These are phyloP conservation scores for Leptomonas pyrrhocoris DNA, from an alignment of 208 protist genomes.

Conservation along the genomic window DNA sequence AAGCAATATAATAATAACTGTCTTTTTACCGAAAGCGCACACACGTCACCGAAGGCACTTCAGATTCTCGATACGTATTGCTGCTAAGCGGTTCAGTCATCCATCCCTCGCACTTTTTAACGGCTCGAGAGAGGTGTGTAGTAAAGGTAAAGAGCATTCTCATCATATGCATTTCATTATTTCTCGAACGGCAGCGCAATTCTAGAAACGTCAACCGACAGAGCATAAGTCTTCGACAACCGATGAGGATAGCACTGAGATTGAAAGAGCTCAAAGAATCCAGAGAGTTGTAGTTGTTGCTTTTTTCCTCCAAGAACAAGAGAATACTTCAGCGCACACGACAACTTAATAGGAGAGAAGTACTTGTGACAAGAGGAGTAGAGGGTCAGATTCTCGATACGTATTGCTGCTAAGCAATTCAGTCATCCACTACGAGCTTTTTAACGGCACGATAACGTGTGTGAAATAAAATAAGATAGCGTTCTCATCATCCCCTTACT, in stretches of 20 bases:
- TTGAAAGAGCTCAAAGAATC: slow-evolving; percentile 27
- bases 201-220: too few relatives aligned
- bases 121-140: not conserved
- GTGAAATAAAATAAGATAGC: slow-evolving; percentile 4
- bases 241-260: slow-evolving; percentile 43
- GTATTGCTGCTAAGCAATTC: slow-evolving; percentile 48
- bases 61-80: slow-evolving; percentile 72
- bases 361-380: not conserved
- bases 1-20: not conserved
- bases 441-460: slow-evolving; percentile 1
- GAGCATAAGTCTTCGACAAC: slow-evolving; percentile 53
- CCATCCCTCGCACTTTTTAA: slow-evolving; percentile 1
- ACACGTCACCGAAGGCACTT: too few relatives aligned
- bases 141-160: slow-evolving; percentile 5
- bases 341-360: not conserved
- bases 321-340: not conserved
- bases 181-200: not conserved
- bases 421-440: slow-evolving; percentile 3
- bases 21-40: too few relatives aligned
- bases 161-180: slow-evolving; percentile 2
- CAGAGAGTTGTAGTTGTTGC: slow-evolving; percentile 51
- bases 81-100: slow-evolving; percentile 35
- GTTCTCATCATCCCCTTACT: slow-evolving; percentile 10
- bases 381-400: slow-evolving; percentile 59
- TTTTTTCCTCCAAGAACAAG: not conserved